Conservation (phyloP, 148 eudicot genomes). For the Rhododendron simsii region DNA sequence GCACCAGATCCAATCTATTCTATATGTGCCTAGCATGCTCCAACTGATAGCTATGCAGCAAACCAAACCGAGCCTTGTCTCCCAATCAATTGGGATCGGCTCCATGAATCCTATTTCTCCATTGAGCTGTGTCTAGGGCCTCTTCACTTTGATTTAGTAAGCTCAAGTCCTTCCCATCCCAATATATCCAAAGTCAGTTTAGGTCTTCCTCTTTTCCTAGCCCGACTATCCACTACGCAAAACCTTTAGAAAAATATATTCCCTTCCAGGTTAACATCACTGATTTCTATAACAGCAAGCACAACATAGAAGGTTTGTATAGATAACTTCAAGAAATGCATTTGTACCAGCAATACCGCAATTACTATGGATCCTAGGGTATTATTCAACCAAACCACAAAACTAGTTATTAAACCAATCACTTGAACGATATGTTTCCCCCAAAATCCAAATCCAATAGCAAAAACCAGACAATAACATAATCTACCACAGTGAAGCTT, state of each 20-base stretch:
- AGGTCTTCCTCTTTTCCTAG: too few relatives aligned
- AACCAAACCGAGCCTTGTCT: too few relatives aligned
- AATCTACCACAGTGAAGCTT: not conserved
- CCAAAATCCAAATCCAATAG: not conserved
- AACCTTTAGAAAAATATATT: not conserved
- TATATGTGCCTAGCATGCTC: not conserved
- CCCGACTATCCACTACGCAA: not conserved
- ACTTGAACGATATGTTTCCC: not conserved
- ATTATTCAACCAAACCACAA: not conserved
- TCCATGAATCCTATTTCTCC: too few relatives aligned
- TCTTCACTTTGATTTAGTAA: too few relatives aligned
- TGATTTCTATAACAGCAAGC: not conserved
- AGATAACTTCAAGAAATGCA: not conserved
- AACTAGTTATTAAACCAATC: not conserved
- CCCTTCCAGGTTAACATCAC: not conserved
- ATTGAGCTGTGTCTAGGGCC: too few relatives aligned
- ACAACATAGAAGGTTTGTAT: not conserved
- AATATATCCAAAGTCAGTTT: too few relatives aligned
- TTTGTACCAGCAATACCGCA: not conserved
- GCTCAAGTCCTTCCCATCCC: too few relatives aligned
- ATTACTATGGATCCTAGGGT: not conserved
- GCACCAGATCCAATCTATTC: not conserved
- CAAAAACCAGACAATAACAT: not conserved
- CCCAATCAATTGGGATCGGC: too few relatives aligned
- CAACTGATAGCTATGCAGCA: not conserved